Percentiles rank a stretch among this genome's conserved stretches.
phyloP scores from a whole-genome alignment of 306 rosid genomes.

The Prunus padus region DNA sequence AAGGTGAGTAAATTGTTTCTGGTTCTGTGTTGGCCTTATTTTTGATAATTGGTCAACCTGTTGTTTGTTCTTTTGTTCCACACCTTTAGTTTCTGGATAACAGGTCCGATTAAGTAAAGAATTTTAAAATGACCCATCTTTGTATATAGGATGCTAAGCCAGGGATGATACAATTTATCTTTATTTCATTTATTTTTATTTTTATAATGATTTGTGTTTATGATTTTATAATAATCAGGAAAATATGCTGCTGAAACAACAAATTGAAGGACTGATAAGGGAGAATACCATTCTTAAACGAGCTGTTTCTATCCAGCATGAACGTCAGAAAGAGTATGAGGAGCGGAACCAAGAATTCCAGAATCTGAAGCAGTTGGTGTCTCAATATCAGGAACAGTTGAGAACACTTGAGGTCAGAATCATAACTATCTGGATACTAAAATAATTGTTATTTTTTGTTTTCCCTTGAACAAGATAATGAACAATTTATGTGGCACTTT shows the following conservation, averaged over 20 bases:
- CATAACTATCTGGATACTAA: neutral
- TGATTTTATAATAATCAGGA: constrained; percentile 49
- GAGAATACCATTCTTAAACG: constrained; percentile 79
- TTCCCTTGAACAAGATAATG: neutral
- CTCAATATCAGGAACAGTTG: constrained; percentile 88
- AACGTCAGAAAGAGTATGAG: constrained; percentile 73
- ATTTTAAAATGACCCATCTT: neutral
- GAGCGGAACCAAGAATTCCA: constrained; percentile 64
- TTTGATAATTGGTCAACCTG: neutral
- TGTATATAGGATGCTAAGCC: too few species aligned
- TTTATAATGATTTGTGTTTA: constrained; percentile 4
- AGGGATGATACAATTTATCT: too few species aligned
- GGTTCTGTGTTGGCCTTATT: neutral
- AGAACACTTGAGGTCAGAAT: constrained; percentile 78
- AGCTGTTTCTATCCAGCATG: constrained; percentile 78
- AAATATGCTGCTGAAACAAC: constrained; percentile 75
- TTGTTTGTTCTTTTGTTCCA: neutral
- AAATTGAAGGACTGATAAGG: constrained; percentile 61
- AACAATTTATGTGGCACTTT: neutral
- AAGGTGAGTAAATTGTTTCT: constrained; percentile 46
- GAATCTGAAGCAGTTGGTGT: constrained; percentile 65
- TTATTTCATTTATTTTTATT: neutral
- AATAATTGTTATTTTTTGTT: neutral
- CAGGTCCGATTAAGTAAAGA: too few species aligned
- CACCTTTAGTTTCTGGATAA: neutral